Percentiles rank a stretch among this genome's conserved stretches.
These are phyloP conservation scores for Trichomonas vaginalis DNA, from an alignment of 208 protist species.

Conservation along the genomic window DNA sequence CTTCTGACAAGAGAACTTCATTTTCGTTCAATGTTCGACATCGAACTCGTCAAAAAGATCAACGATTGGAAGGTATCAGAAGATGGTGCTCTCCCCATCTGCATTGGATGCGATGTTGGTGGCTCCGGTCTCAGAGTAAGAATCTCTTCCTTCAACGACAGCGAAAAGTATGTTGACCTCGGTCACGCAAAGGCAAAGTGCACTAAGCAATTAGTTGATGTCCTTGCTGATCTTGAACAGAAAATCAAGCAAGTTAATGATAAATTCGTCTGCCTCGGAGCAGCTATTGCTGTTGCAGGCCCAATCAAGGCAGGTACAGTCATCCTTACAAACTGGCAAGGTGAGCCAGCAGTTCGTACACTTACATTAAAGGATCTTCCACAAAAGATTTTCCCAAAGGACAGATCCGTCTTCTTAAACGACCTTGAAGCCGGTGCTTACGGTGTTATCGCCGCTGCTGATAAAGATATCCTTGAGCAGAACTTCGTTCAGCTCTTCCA, in stretches of 20 bases:
- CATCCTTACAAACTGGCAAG: background rate
- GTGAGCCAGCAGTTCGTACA: background rate
- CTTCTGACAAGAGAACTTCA: too few species aligned
- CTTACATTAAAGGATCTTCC: background rate
- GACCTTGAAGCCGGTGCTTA: background rate
- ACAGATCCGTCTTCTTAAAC: background rate
- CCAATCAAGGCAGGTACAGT: background rate
- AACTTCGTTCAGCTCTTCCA: background rate
- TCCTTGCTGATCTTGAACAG: background rate
- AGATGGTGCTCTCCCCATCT: background rate
- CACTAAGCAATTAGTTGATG: background rate
- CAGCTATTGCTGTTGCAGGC: background rate
- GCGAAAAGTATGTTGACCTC: background rate
- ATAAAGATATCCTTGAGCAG: background rate
- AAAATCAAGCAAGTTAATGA: background rate
- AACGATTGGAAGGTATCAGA: too few species aligned
- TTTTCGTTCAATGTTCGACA: too few species aligned
- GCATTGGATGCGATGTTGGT: background rate
- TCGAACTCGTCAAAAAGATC: too few species aligned
- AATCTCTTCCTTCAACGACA: background rate
- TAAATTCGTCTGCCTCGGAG: background rate
- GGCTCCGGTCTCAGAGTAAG: background rate
- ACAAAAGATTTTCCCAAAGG: background rate
- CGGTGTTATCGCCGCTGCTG: background rate
- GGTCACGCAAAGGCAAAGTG: background rate